phyloP scores from a whole-genome alignment of 163 green algal species.

The Prototheca wickerhamii region DNA sequence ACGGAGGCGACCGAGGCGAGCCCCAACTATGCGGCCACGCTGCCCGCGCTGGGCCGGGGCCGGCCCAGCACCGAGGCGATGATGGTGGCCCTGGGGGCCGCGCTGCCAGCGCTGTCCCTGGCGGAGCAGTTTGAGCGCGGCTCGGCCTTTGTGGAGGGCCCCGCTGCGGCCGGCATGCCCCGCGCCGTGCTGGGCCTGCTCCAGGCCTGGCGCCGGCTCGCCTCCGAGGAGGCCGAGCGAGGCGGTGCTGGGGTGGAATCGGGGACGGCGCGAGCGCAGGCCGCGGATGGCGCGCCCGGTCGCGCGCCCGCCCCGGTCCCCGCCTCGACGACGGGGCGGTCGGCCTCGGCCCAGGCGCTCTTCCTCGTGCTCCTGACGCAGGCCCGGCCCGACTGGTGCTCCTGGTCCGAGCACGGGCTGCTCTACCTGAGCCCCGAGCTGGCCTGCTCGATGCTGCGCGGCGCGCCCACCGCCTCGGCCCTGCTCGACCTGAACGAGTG shows the following conservation, averaged over 20 bases:
- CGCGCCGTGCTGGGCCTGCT: background rate
- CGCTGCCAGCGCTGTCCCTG: background rate
- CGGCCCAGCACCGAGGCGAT: background rate
- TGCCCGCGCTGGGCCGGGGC: background rate
- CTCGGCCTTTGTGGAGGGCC: background rate
- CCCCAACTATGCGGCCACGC: background rate
- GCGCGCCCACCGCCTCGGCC: background rate
- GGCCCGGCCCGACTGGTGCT: background rate
- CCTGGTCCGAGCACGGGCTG: background rate
- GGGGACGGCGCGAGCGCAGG: too few relatives aligned
- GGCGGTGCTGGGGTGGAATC: too few relatives aligned
- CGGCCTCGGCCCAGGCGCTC: background rate
- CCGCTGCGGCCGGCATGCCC: background rate
- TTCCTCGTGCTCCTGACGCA: conserved; percentile 1
- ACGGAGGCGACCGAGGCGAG: background rate
- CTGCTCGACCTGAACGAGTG: conserved; percentile 1
- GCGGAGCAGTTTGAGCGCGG: conserved; percentile 2
- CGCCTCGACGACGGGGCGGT: too few relatives aligned
- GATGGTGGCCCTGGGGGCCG: background rate
- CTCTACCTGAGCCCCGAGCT: background rate
- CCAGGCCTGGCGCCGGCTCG: background rate
- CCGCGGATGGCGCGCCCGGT: too few relatives aligned
- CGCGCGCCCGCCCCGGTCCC: too few relatives aligned
- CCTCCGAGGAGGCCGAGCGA: background rate
- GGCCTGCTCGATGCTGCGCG: background rate